Evolutionary conservation across 306 rosid genomes (phyloP).

Genomic region (Medicago arabica): DNA sequence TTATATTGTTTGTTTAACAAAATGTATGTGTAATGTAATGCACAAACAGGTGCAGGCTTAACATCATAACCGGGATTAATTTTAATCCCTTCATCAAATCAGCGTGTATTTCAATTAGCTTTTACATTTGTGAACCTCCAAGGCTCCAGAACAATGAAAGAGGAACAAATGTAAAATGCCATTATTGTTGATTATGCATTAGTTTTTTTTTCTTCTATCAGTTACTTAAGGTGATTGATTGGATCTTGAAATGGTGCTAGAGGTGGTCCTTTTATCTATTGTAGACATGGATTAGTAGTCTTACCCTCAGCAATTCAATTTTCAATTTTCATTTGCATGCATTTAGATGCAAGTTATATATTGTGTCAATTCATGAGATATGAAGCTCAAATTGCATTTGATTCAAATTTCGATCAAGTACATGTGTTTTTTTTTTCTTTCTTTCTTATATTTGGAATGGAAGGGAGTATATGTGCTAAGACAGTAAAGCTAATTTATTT

Average conservation of each 20-base stretch:
- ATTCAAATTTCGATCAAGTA: no score
- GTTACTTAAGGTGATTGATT: neutral
- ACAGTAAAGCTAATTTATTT: neutral
- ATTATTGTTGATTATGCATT: constrained; percentile 15
- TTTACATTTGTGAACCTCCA: neutral
- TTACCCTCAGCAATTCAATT: neutral
- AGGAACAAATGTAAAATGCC: neutral
- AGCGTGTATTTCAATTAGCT: constrained; percentile 3
- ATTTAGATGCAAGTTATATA: no score
- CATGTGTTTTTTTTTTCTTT: no score
- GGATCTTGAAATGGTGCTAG: constrained; percentile 7
- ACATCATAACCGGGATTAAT: neutral
- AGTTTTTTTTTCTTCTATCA: neutral
- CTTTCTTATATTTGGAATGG: no score
- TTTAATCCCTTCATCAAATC: constrained; percentile 18
- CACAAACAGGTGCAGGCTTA: neutral
- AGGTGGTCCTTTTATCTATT: neutral
- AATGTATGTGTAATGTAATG: neutral
- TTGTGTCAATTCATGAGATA: no score
- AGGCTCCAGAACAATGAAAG: neutral
- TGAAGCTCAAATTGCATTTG: no score
- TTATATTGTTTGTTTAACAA: constrained; percentile 9
- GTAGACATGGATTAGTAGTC: neutral
- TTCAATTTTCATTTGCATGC: neutral
- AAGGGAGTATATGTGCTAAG: no score